Base-by-base conservation (phyloP, 2,329 filamentous ascomycete genomes). In the Botrytis tulipae region DNA sequence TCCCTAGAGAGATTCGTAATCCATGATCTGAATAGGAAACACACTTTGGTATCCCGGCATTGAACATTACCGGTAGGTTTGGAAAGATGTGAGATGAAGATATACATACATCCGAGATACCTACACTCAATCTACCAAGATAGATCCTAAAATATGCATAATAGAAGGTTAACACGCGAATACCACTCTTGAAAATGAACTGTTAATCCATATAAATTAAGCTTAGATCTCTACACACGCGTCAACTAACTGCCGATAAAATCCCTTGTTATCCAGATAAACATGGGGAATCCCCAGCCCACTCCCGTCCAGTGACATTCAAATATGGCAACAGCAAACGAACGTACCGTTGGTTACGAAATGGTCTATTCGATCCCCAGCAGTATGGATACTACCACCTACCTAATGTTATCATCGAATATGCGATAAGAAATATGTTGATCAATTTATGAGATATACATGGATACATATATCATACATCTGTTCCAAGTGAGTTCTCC, bases 211-310 rank as follows among this genome's bases (percentile, higher is more conserved):
- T 29, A 54, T 18, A 54, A 54, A 54, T 18, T 29, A 54, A 54
- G 51, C 51, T 54, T 29, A 29, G 51, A 54, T 54, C 51, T 29
- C 14, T 54, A 8, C 14, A 57, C 16, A 57, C 51, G n/a, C n/a
- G 51, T 57, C 14, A 57, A 29, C 8, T n/a, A 42, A 62, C 35
- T 62, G 25, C 60, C 35, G 60, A 42, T 42, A 40, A 62, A 40
- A 3, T 29, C 14, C 51, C 51, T 29, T 18, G 51, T n/a, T 29
- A 62, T n/a, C 60, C 60, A 62, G 60, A 62, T 62, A 62, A 40
- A 62, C 35, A 62, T 42, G 60, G 60, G 60, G 60, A 57, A 62
- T 62, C 60, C 25, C 51, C 51, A 57, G 51, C 25, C 51, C 51
- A 29, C 25, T 62, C 35, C 60, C 40, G 35, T 62, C 60, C 60